Conservation (phyloP, 1,139 yeast species). For the Magnusiomyces suaveolens region DNA sequence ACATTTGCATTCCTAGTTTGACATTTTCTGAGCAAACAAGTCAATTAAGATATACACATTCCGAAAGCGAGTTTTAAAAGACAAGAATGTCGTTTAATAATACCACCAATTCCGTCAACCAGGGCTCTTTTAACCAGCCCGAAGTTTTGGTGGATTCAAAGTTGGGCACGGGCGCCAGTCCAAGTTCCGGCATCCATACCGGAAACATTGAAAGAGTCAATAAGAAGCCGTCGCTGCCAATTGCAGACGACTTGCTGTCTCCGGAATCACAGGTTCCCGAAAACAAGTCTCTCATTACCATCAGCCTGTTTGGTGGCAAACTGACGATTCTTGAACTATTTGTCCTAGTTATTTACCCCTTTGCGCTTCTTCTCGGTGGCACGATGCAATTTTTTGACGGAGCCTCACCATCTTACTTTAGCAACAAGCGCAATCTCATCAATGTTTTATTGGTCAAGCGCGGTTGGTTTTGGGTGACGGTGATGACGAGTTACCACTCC, state of each 20-base stretch:
- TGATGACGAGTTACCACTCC: constrained; percentile 27
- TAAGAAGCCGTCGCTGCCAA: background rate
- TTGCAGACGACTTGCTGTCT: background rate
- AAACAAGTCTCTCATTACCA: background rate
- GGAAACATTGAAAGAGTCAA: too few relatives aligned
- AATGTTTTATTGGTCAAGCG: constrained; percentile 70
- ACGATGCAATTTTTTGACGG: constrained; percentile 20
- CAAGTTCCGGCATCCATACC: too few relatives aligned
- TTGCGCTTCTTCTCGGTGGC: constrained; percentile 26
- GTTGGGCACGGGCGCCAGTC: too few relatives aligned
- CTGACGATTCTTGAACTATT: constrained; percentile 18
- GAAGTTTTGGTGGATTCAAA: too few relatives aligned
- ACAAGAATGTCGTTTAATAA: too few relatives aligned
- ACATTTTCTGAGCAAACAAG: too few relatives aligned
- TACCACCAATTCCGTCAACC: too few relatives aligned
- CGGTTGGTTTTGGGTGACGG: constrained; percentile 91
- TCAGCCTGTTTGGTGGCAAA: constrained; percentile 2
- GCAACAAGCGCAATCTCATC: constrained; percentile 53
- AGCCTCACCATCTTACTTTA: constrained; percentile 35
- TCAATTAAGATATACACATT: too few relatives aligned
- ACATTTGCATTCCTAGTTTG: too few relatives aligned
- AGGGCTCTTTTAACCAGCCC: too few relatives aligned
- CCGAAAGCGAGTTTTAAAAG: too few relatives aligned
- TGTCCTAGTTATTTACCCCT: constrained; percentile 25
- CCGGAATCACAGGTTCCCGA: background rate